Percentiles rank a stretch among this genome's conserved stretches.
phyloP scores from a whole-genome alignment of 768 basidiomycete species.

The Tricholomella constricta region DNA sequence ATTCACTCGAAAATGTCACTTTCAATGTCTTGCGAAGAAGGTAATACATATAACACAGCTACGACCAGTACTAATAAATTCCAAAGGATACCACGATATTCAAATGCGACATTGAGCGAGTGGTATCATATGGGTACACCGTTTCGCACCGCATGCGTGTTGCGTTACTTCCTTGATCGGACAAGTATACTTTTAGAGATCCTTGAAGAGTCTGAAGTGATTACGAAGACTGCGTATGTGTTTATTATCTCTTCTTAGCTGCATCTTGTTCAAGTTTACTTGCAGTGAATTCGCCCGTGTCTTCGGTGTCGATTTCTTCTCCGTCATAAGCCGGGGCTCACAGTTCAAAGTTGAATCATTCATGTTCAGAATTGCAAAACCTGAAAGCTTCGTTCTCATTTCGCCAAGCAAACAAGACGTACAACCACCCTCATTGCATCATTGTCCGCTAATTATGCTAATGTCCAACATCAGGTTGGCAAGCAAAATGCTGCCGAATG shows the following conservation, averaged over 20 bases:
- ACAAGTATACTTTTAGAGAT: slow-evolving; percentile 74
- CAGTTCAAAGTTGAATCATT: slow-evolving; percentile 99
- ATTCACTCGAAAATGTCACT: slow-evolving; percentile 88
- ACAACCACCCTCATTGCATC: slow-evolving; percentile 20
- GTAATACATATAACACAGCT: slow-evolving; percentile 40
- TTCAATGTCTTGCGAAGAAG: slow-evolving; percentile 79
- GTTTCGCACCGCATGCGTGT: slow-evolving; percentile 50
- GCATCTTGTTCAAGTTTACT: not conserved
- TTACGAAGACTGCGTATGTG: slow-evolving; percentile 87
- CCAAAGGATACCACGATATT: slow-evolving; percentile 76
- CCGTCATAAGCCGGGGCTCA: slow-evolving; percentile 91
- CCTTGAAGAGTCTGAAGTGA: slow-evolving; percentile 75
- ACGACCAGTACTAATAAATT: slow-evolving; percentile 2
- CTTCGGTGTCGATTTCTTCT: slow-evolving; percentile 96
- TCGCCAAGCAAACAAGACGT: slow-evolving; percentile 91
- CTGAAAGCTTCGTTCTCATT: slow-evolving; percentile 87
- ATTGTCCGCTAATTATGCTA: not conserved
- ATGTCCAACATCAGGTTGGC: slow-evolving; percentile 66
- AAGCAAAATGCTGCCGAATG: slow-evolving; percentile 96
- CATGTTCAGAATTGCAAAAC: slow-evolving; percentile 96
- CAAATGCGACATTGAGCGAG: slow-evolving; percentile 55
- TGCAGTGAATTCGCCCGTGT: slow-evolving; percentile 95
- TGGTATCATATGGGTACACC: slow-evolving; percentile 70
- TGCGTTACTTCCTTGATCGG: slow-evolving; percentile 68
- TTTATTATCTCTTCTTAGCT: slow-evolving; percentile 3